A percentile compares a stretch with the other conserved stretches of the same genome.
phyloP scores from a whole-genome alignment of 2,329 filamentous ascomycete genomes.

The Blastomyces percursus region DNA sequence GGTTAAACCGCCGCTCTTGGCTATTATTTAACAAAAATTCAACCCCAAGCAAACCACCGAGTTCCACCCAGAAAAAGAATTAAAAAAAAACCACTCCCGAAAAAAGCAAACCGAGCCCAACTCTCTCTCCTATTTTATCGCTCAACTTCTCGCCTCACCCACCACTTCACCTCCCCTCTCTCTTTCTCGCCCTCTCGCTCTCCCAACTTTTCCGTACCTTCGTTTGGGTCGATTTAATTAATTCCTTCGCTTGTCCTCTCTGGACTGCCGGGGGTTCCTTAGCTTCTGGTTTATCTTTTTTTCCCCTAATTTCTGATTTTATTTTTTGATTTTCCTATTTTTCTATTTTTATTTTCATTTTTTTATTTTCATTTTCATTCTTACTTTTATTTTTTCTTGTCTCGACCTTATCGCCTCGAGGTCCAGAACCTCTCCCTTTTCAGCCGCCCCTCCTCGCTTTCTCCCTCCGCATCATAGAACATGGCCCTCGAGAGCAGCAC shows the following conservation, averaged over 20 bases:
- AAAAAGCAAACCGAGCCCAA: neutral
- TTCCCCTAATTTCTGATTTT: neutral
- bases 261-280: neutral
- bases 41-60: neutral
- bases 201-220: neutral
- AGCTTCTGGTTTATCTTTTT: neutral
- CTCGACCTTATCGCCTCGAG: neutral
- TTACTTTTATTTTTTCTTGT: neutral
- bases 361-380: neutral
- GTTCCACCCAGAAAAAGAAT: neutral
- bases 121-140: neutral
- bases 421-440: neutral
- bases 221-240: neutral
- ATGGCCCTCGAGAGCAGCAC: conserved; percentile 11
- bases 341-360: neutral
- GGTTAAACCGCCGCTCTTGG: neutral
- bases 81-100: neutral
- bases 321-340: neutral
- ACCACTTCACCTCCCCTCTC: neutral
- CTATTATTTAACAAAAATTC: too few species aligned
- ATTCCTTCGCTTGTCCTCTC: neutral
- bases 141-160: neutral
- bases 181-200: conserved; percentile 9
- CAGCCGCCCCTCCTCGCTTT: neutral
- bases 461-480: neutral